These are phyloP conservation scores for Pisolithus orientalis DNA, from an alignment of 768 basidiomycete genomes.

Conservation along the genomic window DNA sequence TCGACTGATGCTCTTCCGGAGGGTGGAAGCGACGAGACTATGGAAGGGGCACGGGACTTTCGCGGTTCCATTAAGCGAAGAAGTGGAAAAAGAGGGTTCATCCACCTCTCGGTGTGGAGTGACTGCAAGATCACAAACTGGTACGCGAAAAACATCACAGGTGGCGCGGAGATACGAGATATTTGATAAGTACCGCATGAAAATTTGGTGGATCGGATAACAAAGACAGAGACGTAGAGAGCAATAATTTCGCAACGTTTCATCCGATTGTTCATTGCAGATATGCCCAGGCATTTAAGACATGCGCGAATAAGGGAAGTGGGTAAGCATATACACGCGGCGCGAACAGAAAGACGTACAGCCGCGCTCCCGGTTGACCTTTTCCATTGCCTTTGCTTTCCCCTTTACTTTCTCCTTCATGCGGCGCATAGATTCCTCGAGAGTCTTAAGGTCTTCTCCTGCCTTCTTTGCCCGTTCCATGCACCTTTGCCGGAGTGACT, in stretches of 20 bases:
- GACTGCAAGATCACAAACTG: constrained; percentile 16
- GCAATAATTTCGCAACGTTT: constrained; percentile 8
- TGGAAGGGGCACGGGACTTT: constrained; percentile 46
- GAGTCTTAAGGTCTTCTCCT: constrained; percentile 62
- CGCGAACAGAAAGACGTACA: constrained; percentile 47
- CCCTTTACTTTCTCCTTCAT: constrained; percentile 74
- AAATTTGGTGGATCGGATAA: constrained; percentile 4
- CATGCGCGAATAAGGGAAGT: constrained; percentile 12
- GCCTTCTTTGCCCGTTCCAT: constrained; percentile 69
- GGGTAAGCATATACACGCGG: constrained; percentile 8
- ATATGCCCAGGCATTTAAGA: constrained; percentile 2
- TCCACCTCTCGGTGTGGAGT: constrained; percentile 49
- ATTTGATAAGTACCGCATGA: constrained; percentile 10
- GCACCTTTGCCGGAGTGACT: constrained; percentile 43
- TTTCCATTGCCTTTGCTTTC: constrained; percentile 65
- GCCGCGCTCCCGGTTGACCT: constrained; percentile 66
- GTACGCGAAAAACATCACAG: constrained; percentile 5
- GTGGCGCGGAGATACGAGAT: constrained; percentile 1
- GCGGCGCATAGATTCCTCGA: constrained; percentile 71
- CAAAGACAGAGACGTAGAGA: background rate
- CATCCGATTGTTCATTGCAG: constrained; percentile 7
- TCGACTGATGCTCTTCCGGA: constrained; percentile 54
- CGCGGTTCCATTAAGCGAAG: constrained; percentile 27
- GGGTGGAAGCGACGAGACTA: constrained; percentile 39
- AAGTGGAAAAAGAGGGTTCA: constrained; percentile 33